Evolutionary conservation across 768 basidiomycete genomes (phyloP).

Genomic region (Cystobasidium ongulense): DNA sequence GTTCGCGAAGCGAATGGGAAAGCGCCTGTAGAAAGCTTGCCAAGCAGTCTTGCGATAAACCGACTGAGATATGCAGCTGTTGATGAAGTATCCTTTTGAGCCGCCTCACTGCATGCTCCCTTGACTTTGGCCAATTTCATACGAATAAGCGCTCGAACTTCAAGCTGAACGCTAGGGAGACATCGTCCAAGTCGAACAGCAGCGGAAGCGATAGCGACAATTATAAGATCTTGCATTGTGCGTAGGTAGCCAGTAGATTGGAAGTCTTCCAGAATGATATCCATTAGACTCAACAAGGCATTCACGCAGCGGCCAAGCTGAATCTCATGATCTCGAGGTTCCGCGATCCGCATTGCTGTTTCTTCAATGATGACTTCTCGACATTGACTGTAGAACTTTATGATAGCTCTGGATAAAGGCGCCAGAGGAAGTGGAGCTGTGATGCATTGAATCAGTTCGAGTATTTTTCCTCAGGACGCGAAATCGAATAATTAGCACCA

Average conservation of each 20-base stretch:
- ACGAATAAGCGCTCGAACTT: background rate
- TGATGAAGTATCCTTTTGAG: background rate
- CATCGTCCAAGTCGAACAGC: background rate
- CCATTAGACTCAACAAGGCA: background rate
- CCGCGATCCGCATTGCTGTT: background rate
- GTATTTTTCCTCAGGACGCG: background rate
- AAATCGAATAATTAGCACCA: too few relatives aligned
- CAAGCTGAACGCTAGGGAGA: background rate
- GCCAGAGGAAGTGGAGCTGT: background rate
- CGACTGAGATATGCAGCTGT: background rate
- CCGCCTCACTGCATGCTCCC: background rate
- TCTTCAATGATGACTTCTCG: slow-evolving; percentile 7
- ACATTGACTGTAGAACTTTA: background rate
- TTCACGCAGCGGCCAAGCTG: background rate
- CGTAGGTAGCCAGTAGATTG: background rate
- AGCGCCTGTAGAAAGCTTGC: background rate
- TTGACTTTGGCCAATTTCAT: background rate
- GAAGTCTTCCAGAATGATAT: slow-evolving; percentile 1
- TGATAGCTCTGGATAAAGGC: background rate
- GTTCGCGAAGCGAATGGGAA: background rate
- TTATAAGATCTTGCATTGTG: background rate
- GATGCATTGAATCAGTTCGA: background rate
- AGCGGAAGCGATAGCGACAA: background rate
- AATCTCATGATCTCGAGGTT: background rate
- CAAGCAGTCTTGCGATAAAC: background rate